A percentile compares a stretch with the other conserved stretches of the same genome.
phyloP scores from a whole-genome alignment of 73 alveolate species.

The Uronychia binucleata region DNA sequence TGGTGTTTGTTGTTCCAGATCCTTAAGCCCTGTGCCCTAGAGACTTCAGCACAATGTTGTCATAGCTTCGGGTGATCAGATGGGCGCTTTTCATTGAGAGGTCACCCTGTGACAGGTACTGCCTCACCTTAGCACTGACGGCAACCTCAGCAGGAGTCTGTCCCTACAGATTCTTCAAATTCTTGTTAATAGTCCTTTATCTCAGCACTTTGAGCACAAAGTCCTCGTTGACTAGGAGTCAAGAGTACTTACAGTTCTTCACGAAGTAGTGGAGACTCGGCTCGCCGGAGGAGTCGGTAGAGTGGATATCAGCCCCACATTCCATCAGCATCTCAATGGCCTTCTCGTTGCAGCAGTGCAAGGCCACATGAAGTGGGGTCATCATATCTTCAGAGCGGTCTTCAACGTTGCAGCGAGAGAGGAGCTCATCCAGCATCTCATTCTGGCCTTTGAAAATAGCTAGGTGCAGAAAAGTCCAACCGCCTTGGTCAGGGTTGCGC shows the following conservation, averaged over 20 bases:
- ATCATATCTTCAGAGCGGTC: constrained; percentile 6
- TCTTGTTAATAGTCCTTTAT: not conserved
- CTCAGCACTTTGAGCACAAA: not conserved
- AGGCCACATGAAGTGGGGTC: constrained; percentile 34
- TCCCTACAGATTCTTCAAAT: not conserved
- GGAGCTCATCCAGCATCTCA: not conserved
- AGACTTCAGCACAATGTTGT: not conserved
- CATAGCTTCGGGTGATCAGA: not conserved
- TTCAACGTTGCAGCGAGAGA: not conserved
- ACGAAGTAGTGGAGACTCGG: not conserved
- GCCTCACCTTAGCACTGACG: not conserved
- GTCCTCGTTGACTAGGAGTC: not conserved
- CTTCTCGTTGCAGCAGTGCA: not conserved
- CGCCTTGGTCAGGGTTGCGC: not conserved
- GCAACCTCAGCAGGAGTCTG: not conserved
- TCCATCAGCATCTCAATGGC: not conserved
- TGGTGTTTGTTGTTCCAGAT: too few species aligned
- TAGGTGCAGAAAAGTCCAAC: not conserved
- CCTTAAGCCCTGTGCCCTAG: too few species aligned
- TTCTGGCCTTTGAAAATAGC: not conserved
- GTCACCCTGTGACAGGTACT: not conserved
- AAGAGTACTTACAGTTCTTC: too few species aligned
- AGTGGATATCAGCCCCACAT: not conserved
- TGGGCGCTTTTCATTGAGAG: not conserved
- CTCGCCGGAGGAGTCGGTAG: not conserved